Evolutionary conservation across 176 grass and related monocot genomes (phyloP), one percentile per base, ranked within the genome.

Genomic region (Miscanthus lutarioriparius): DNA sequence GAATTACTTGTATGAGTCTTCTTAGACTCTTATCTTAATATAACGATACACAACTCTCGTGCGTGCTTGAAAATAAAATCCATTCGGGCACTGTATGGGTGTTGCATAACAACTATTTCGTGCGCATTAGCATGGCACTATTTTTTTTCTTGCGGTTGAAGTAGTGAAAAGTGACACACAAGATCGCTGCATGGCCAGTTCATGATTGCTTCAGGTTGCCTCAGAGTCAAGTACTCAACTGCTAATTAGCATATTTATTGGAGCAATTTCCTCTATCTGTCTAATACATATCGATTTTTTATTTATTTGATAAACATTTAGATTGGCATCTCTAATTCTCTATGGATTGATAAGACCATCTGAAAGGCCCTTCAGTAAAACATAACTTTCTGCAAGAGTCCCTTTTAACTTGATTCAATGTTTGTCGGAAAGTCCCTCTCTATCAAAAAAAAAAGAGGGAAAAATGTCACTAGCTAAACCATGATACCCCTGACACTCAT

Each of bases 1-100:
- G 17, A 19, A 78, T 85, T 81, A 23, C 70, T 25, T 72, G 23
- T 27, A 27, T 8, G 58, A 62, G n/a, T 62, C n/a, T 62, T 62
- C 58, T 26, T 62, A 62, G n/a, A 62, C 10, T 25, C 58, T 10
- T 62, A 9, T 62, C n/a, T 62, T 26, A 62, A 62, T 62, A 26
- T 25, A 26, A 26, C 10, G 8, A 12, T 10, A 59, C 8, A 59
- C 56, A 59, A 25, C 56, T 11, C 9, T 58, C 54, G 0, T 10
- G 20, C 7, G 6, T 58, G 51, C 7, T 54, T 0, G 19, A 8
- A 22, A 53, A 20, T 19, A 58, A 23, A 58, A n/a, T n/a, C 68
- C 36, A 5, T 20, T 69, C n/a, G 35, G 19, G 37, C 2, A 10
- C 36, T 70, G 9, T 23, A 23, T 70, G 67, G 20, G 6, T 26